Percentiles rank a stretch among this genome's conserved stretches.
phyloP scores from a whole-genome alignment of 139 green algal genomes.

The Chlamydomonas sp. region DNA sequence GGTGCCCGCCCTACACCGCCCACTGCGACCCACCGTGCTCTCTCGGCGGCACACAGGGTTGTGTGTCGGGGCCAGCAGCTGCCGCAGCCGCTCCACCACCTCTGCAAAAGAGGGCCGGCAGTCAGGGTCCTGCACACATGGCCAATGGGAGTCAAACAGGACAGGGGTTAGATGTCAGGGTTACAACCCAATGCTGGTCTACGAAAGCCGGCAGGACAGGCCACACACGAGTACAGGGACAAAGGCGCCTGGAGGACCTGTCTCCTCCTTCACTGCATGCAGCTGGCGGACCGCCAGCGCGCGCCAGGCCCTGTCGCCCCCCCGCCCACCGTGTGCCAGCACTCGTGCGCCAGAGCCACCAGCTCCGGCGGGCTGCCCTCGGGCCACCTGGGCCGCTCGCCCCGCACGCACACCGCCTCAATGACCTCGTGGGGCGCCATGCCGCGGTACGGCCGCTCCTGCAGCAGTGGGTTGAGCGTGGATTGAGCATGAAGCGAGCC shows the following conservation, averaged over 20 bases:
- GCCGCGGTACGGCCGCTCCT: slow-evolving; percentile 38
- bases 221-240: too few species aligned
- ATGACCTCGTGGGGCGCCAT: slow-evolving; percentile 46
- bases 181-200: too few species aligned
- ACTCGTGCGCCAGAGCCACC: slow-evolving; percentile 29
- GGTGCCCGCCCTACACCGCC: not conserved
- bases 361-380: not conserved
- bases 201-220: too few species aligned
- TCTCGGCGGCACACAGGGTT: not conserved
- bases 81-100: slow-evolving; percentile 35
- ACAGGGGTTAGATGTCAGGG: not conserved
- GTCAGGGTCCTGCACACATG: slow-evolving; percentile 21
- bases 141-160: not conserved
- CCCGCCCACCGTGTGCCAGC: slow-evolving; percentile 40
- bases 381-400: slow-evolving; percentile 39
- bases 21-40: not conserved
- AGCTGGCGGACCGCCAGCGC: too few species aligned
- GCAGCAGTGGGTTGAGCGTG: not conserved
- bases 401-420: slow-evolving; percentile 35
- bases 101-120: slow-evolving; percentile 36
- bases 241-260: too few species aligned
- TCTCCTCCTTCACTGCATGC: too few species aligned
- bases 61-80: slow-evolving; percentile 13
- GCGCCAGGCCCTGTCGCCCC: not conserved
- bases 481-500: too few species aligned